Evolutionary conservation across 2,329 filamentous ascomycete species (phyloP), one percentile per base, ranked within the genome.

Genomic region (Xylaria sp.): DNA sequence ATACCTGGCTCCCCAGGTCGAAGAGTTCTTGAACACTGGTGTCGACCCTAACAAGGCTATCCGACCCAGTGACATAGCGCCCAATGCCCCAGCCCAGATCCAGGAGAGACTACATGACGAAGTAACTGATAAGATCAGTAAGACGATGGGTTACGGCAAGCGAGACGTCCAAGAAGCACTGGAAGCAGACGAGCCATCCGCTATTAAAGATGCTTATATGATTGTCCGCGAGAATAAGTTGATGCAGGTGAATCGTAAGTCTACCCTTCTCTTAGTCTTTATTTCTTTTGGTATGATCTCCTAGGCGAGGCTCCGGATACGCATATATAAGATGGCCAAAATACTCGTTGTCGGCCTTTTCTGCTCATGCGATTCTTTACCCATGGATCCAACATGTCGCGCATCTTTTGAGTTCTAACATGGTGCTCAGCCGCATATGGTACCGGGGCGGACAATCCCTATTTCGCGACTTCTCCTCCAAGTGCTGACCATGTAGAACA

Each of bases 191-290:
- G 94, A 99, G 73, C 94, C 94, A 10, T 97, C 92, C 60, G 92
- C 94, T 9, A 97, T 99, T 80, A 99, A 99, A 77, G 94, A 99
- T 76, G 94, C 94, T 1, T 99, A 97, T 77, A 87, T 97, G 76
- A 99, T 99, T 73, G 91, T 99, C 30, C 86, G 93, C 56, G 94
- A 99, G 75, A 97, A 97, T 73, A 94, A 97, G 74, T 84, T 97
- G 73, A 97, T 97, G 92, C 90, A 92, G 73, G 88, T 87, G 58
- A 96, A 92, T 73, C 92, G 91, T 95, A 80, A 85, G 90, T 85
- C 53, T 50, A 59, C 11, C 23, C 18, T 47, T 37, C 23, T 18
- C 11, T 42, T 42, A 13, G 30, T 60, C 39, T 13, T 35, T 6
- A 56, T 11, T 65, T 47, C 49, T 42, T 30, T 47, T 49, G n/a